A percentile compares a stretch with the other conserved stretches of the same genome.
These are phyloP conservation scores for Syzygium malaccense DNA, from an alignment of 441 rosid species.

Conservation along the genomic window DNA sequence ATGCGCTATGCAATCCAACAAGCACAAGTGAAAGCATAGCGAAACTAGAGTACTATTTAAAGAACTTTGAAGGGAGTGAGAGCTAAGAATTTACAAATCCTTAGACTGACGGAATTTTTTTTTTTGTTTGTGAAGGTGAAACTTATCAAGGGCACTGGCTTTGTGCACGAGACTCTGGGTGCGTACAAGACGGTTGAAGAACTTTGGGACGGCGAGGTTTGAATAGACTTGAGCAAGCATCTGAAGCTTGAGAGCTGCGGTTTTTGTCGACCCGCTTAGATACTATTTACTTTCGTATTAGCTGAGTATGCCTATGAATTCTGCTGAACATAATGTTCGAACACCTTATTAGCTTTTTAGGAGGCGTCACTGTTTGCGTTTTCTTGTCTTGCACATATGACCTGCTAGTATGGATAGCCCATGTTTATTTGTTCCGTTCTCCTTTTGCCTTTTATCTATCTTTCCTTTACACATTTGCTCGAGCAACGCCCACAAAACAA, in stretches of 20 bases:
- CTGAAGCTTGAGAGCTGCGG: not conserved
- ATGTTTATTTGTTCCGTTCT: too few relatives aligned
- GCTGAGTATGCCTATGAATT: not conserved
- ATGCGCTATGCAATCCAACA: not conserved
- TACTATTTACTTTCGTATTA: not conserved
- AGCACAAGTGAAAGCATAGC: not conserved
- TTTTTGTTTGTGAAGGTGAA: constrained; percentile 30
- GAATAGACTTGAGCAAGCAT: not conserved
- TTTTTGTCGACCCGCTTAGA: not conserved
- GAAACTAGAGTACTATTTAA: not conserved
- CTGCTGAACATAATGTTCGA: not conserved
- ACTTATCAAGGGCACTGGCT: constrained; percentile 22
- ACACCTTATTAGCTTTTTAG: not conserved
- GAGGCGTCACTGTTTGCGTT: too few relatives aligned
- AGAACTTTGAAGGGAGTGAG: not conserved
- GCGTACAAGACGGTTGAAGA: constrained; percentile 36
- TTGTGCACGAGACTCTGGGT: constrained; percentile 34
- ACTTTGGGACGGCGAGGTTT: constrained; percentile 51
- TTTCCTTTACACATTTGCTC: too few relatives aligned
- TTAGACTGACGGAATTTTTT: not conserved
- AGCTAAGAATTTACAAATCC: not conserved
- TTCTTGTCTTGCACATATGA: too few relatives aligned
- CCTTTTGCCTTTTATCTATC: too few relatives aligned
- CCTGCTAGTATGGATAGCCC: too few relatives aligned
- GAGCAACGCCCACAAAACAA: too few relatives aligned